Percentiles rank a stretch among this genome's conserved stretches.
phyloP scores from a whole-genome alignment of 2,329 filamentous ascomycete species.

The Endothia cerciana region DNA sequence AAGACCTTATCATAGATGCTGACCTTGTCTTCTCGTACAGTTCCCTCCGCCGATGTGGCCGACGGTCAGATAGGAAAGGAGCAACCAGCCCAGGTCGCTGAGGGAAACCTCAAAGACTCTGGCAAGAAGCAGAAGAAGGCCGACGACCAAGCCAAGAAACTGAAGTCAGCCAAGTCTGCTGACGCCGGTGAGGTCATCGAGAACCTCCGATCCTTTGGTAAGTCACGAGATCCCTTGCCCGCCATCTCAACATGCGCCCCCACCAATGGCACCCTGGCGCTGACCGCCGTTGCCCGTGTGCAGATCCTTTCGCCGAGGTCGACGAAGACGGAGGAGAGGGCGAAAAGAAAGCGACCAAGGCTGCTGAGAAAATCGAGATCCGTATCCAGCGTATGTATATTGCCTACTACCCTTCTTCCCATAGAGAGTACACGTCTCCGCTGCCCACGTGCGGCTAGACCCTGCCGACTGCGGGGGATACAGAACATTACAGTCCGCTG shows the following conservation, averaged over 20 bases:
- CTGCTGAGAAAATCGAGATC: conserved; percentile 99
- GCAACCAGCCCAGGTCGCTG: conserved; percentile 13
- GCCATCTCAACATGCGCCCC: neutral
- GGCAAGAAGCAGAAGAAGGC: conserved; percentile 13
- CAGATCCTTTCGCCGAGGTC: conserved; percentile 99
- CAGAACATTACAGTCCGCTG: neutral
- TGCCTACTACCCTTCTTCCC: neutral
- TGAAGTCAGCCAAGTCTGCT: conserved; percentile 13
- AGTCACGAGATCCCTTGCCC: conserved; percentile 1
- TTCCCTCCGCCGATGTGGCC: conserved; percentile 16
- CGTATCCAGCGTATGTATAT: conserved; percentile 90
- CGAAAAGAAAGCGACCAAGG: conserved; percentile 60
- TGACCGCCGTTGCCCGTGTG: conserved; percentile 10
- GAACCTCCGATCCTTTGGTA: conserved; percentile 23
- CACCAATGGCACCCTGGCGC: neutral
- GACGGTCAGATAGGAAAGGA: conserved; percentile 21
- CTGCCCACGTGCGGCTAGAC: neutral
- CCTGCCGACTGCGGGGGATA: neutral
- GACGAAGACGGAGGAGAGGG: conserved; percentile 95
- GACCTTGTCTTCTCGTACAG: neutral
- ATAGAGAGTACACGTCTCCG: neutral
- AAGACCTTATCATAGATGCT: neutral
- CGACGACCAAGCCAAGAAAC: conserved; percentile 11
- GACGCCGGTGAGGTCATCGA: conserved; percentile 13
- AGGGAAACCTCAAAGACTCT: conserved; percentile 16